Percentiles rank a stretch among this genome's conserved stretches.
These are phyloP conservation scores for Termitomyces titanicus DNA, from an alignment of 768 basidiomycete genomes.

Conservation along the genomic window DNA sequence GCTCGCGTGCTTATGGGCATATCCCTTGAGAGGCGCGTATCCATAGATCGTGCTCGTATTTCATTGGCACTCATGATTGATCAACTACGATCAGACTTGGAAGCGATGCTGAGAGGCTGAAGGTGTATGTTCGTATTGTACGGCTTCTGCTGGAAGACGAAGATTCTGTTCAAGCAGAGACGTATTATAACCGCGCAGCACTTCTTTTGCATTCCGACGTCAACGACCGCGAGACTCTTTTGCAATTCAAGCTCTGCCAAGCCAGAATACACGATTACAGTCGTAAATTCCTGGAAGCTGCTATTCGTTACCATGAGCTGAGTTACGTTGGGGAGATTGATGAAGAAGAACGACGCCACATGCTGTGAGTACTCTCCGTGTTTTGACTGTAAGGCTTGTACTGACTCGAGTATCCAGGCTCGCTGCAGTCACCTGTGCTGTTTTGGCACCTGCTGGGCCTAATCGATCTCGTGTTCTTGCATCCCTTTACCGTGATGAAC, in stretches of 20 bases:
- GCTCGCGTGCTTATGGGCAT: conserved; percentile 91
- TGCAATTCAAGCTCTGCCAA: conserved; percentile 89
- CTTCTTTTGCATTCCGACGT: conserved; percentile 74
- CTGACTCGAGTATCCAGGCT: conserved; percentile 39
- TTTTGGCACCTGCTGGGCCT: conserved; percentile 95
- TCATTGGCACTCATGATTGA: background rate
- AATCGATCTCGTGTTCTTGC: conserved; percentile 92
- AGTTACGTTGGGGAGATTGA: conserved; percentile 90
- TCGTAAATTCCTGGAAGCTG: conserved; percentile 92
- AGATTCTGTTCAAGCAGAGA: conserved; percentile 96
- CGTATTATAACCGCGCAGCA: conserved; percentile 95
- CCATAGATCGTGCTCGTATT: background rate
- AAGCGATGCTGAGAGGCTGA: conserved; percentile 82
- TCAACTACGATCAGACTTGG: conserved; percentile 42
- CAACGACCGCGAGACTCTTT: conserved; percentile 71
- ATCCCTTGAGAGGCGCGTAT: conserved; percentile 84
- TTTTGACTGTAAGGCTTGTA: background rate
- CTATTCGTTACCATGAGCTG: conserved; percentile 90
- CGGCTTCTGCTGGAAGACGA: conserved; percentile 93
- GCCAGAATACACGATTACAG: conserved; percentile 92
- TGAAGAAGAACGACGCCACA: conserved; percentile 86
- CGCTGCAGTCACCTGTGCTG: conserved; percentile 93
- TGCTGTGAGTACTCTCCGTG: conserved; percentile 65
- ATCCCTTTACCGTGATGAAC: conserved; percentile 91
- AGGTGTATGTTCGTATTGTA: conserved; percentile 90